Percentiles rank a stretch among this genome's conserved stretches.
phyloP scores from a whole-genome alignment of 2,329 filamentous ascomycete genomes.

The Arthrobotrys sphaeroides region DNA sequence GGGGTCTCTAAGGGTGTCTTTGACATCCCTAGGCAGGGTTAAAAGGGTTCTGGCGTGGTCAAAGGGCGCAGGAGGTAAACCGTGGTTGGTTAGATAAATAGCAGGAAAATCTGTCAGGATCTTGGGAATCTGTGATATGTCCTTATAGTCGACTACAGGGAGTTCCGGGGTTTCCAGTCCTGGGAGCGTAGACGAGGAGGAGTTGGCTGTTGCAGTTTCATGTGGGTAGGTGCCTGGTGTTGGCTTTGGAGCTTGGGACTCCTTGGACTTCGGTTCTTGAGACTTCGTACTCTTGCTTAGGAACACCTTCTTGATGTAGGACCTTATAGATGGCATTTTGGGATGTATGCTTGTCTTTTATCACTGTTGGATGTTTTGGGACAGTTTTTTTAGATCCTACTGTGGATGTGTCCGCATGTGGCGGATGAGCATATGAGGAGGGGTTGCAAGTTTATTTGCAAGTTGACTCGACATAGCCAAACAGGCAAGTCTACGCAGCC shows the following conservation, averaged over 20 bases:
- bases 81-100: conserved; percentile 16
- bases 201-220: neutral
- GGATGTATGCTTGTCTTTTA: neutral
- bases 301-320: neutral
- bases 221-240: neutral
- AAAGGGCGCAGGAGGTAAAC: conserved; percentile 6
- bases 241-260: neutral
- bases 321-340: too few species aligned
- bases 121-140: conserved; percentile 21
- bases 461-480: too few species aligned
- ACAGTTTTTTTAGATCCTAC: too few species aligned
- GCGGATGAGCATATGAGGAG: too few species aligned
- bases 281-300: neutral
- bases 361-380: too few species aligned
- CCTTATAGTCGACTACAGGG: conserved; percentile 11
- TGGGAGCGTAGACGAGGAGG: neutral
- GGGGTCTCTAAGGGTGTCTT: conserved; percentile 1
- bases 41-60: conserved; percentile 11
- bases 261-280: neutral
- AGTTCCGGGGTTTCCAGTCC: neutral
- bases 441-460: too few species aligned
- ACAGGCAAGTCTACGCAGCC: too few species aligned
- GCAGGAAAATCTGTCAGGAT: conserved; percentile 19
- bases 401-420: too few species aligned
- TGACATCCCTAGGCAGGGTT: neutral